Conservation (phyloP, 345 rosid genomes). For the Sonneratia alba region DNA sequence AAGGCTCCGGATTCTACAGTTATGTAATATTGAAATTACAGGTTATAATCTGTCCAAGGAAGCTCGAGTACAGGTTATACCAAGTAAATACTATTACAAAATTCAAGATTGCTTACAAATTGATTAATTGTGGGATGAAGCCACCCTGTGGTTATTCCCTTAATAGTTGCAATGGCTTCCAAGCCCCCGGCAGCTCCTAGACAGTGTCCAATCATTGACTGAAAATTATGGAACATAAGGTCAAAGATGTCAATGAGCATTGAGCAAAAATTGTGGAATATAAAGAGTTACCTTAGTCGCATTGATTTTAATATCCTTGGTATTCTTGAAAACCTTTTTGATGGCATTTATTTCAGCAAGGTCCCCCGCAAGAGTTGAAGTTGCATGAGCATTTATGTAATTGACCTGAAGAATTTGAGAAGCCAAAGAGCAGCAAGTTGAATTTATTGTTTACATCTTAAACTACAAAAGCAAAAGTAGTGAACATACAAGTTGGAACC, state of each 20-base stretch:
- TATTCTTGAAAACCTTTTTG: constrained; percentile 82
- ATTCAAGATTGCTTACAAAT: constrained; percentile 46
- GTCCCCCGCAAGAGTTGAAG: constrained; percentile 97
- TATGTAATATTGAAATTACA: background rate
- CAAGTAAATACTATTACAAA: background rate
- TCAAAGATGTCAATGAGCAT: background rate
- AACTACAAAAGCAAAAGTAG: background rate
- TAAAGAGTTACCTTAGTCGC: constrained; percentile 68
- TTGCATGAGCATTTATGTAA: constrained; percentile 96
- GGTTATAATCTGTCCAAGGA: background rate
- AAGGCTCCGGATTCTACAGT: constrained; percentile 79
- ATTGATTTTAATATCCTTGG: constrained; percentile 79
- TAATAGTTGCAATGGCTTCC: constrained; percentile 87
- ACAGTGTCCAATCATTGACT: constrained; percentile 99
- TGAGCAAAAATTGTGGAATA: background rate
- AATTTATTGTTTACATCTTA: too few species aligned
- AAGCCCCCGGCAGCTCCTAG: constrained; percentile 98
- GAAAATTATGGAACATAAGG: constrained; percentile 13
- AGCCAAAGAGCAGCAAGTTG: background rate
- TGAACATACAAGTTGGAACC: background rate
- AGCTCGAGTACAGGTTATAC: background rate
- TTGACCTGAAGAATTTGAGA: constrained; percentile 50
- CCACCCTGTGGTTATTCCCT: constrained; percentile 95
- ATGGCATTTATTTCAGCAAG: constrained; percentile 96
- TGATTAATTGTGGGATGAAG: constrained; percentile 89